These are phyloP conservation scores for Cerrena zonata DNA, from an alignment of 1,284 basidiomycete genomes.

Conservation along the genomic window DNA sequence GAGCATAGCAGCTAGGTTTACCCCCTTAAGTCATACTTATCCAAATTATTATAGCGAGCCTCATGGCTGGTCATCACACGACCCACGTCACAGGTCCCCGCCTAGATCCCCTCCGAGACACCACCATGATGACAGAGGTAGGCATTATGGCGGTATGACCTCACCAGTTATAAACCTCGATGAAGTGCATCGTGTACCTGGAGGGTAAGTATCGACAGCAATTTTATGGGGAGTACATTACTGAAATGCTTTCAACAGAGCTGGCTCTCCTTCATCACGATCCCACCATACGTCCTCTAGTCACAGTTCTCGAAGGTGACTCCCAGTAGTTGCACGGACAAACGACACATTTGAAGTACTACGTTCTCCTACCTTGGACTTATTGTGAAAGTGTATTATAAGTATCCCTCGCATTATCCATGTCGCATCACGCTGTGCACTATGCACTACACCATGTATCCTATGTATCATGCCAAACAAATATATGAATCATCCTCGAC, in stretches of 20 bases:
- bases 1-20: no score
- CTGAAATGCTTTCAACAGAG: background rate
- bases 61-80: no score
- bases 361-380: no score
- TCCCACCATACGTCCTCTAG: background rate
- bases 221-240: background rate
- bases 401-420: no score
- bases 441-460: background rate
- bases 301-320: background rate
- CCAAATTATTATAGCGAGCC: no score
- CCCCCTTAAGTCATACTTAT: no score
- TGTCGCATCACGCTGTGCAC: background rate
- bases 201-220: background rate
- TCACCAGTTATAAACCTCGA: background rate
- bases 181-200: background rate
- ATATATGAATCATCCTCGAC: background rate
- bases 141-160: background rate
- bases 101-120: background rate
- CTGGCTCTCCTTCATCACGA: background rate
- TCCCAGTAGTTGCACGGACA: no score
- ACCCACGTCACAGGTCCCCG: background rate
- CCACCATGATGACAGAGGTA: background rate
- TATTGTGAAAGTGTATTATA: no score
- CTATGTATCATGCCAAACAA: background rate
- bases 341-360: no score